Conservation (phyloP, 345 rosid species). For the Reutealis trisperma region DNA sequence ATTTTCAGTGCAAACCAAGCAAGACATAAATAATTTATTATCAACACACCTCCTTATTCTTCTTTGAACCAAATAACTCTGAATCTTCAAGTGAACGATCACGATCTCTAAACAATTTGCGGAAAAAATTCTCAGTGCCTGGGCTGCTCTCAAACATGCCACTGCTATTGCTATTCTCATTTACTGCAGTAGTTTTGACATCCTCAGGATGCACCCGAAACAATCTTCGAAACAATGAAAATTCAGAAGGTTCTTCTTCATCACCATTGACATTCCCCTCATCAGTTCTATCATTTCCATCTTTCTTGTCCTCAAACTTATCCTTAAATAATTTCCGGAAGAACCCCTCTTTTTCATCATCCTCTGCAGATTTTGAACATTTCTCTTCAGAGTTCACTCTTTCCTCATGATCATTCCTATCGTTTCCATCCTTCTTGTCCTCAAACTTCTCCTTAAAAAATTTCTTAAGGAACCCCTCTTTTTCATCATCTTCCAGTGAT, state of each 20-base stretch:
- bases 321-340: constrained; percentile 83
- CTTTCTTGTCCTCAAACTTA: constrained; percentile 78
- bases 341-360: constrained; percentile 92
- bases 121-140: constrained; percentile 93
- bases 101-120: constrained; percentile 93
- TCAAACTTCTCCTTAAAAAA: constrained; percentile 73
- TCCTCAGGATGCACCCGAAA: constrained; percentile 98
- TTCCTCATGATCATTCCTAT: constrained; percentile 43
- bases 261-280: constrained; percentile 54
- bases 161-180: constrained; percentile 57
- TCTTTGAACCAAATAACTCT: constrained; percentile 78
- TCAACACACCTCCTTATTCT: constrained; percentile 67
- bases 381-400: constrained; percentile 43
- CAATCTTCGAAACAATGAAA: constrained; percentile 72
- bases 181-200: constrained; percentile 46
- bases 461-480: constrained; percentile 84
- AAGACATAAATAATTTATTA: constrained; percentile 7
- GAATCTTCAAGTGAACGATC: constrained; percentile 95
- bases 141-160: constrained; percentile 82
- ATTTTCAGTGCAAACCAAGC: neutral
- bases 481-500: constrained; percentile 74
- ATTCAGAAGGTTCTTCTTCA: constrained; percentile 86
- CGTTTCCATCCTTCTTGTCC: constrained; percentile 75
- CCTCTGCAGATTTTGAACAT: constrained; percentile 63
- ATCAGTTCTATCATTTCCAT: constrained; percentile 55